A percentile compares a stretch with the other conserved stretches of the same genome.
These are phyloP conservation scores for Coniochaeta sp. DNA, from an alignment of 2,329 filamentous ascomycete genomes.

Conservation along the genomic window DNA sequence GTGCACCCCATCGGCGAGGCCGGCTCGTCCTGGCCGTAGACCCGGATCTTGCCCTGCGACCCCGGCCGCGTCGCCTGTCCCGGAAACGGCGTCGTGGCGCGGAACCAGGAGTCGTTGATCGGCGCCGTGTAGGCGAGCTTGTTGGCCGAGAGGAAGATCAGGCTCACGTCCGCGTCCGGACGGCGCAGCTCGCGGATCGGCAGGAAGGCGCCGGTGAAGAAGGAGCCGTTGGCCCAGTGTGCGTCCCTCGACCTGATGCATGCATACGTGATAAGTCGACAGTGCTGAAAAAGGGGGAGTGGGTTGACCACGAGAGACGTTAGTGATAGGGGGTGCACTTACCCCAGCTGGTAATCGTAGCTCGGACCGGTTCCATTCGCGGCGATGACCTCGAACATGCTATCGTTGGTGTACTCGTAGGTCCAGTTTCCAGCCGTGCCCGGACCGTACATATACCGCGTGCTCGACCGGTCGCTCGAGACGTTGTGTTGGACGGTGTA, in stretches of 20 bases:
- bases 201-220: neutral
- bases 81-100: neutral
- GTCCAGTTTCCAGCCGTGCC: neutral
- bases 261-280: neutral
- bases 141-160: slow-evolving; percentile 6
- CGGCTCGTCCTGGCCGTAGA: neutral
- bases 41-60: neutral
- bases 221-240: neutral
- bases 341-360: neutral
- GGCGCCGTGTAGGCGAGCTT: neutral
- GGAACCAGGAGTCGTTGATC: slow-evolving; percentile 6
- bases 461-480: neutral
- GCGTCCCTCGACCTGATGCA: neutral
- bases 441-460: neutral
- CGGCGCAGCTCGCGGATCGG: neutral
- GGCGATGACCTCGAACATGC: neutral
- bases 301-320: neutral
- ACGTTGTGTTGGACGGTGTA: neutral
- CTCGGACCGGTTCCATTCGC: neutral
- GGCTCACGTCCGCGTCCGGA: slow-evolving; percentile 2
- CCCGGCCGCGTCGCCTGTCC: neutral
- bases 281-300: no score
- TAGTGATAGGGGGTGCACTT: neutral
- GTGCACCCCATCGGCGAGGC: neutral
- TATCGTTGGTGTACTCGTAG: neutral